Conservation (phyloP, 2,329 filamentous ascomycete species). For the Tolypocladium tundrense region DNA sequence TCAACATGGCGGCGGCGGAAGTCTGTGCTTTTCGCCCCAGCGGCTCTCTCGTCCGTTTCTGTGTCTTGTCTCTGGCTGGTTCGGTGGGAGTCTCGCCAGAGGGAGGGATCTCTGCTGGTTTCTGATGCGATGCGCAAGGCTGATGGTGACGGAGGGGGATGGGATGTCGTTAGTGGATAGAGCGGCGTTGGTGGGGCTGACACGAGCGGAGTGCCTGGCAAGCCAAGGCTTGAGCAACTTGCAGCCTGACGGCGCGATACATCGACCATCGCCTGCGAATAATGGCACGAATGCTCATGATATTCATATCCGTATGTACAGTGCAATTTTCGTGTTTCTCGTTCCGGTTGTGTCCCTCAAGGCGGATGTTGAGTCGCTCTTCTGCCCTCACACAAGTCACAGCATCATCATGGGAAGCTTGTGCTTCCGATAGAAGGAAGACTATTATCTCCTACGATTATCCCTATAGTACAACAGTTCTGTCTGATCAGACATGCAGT, state of each 20-base stretch:
- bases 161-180: neutral
- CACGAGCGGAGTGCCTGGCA: neutral
- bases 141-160: neutral
- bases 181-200: neutral
- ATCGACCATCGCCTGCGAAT: neutral
- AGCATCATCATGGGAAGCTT: neutral
- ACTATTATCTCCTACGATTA: slow-evolving; percentile 3
- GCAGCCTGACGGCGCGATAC: neutral
- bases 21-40: neutral
- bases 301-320: neutral
- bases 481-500: slow-evolving; percentile 29
- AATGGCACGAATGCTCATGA: neutral
- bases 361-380: neutral
- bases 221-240: neutral
- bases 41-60: neutral
- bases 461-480: slow-evolving; percentile 18
- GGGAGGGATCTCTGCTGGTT: neutral
- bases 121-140: neutral
- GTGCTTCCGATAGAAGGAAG: neutral
- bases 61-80: neutral
- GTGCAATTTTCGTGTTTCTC: neutral
- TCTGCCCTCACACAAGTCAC: neutral
- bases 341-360: neutral
- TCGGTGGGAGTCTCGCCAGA: neutral
- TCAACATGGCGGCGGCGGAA: slow-evolving; percentile 25